phyloP scores from a whole-genome alignment of 345 rosid genomes.

The Moricandia arvensis region DNA sequence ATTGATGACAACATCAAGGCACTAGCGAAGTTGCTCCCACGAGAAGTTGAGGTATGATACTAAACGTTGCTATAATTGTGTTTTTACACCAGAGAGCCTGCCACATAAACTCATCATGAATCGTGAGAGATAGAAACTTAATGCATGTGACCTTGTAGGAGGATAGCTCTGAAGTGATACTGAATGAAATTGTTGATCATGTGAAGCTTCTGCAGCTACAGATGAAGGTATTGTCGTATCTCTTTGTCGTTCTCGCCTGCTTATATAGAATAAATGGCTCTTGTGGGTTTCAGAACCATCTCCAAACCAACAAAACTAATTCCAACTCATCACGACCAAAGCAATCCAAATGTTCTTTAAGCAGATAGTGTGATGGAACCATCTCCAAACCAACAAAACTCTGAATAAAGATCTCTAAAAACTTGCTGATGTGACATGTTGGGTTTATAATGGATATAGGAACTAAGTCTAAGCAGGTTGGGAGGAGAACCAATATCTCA shows the following conservation, averaged over 20 bases:
- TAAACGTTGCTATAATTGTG: background rate
- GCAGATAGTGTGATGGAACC: background rate
- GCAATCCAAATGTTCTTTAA: background rate
- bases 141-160: slow-evolving; percentile 30
- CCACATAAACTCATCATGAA: background rate
- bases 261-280: background rate
- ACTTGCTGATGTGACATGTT: background rate
- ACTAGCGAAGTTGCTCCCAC: slow-evolving; percentile 50
- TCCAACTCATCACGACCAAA: background rate
- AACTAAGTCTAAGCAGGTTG: slow-evolving; percentile 53
- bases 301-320: background rate
- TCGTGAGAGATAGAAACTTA: background rate
- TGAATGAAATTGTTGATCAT: slow-evolving; percentile 45
- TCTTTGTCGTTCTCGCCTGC: background rate
- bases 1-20: slow-evolving; percentile 46
- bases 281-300: background rate
- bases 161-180: slow-evolving; percentile 32
- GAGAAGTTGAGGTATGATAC: slow-evolving; percentile 38
- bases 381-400: background rate
- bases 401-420: background rate
- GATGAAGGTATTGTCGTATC: slow-evolving; percentile 46
- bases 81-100: background rate
- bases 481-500: slow-evolving; percentile 41
- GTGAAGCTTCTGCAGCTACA: slow-evolving; percentile 62
- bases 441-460: slow-evolving; percentile 39